phyloP scores from a whole-genome alignment of 306 rosid genomes.

The Oemleria cerasiformis region DNA sequence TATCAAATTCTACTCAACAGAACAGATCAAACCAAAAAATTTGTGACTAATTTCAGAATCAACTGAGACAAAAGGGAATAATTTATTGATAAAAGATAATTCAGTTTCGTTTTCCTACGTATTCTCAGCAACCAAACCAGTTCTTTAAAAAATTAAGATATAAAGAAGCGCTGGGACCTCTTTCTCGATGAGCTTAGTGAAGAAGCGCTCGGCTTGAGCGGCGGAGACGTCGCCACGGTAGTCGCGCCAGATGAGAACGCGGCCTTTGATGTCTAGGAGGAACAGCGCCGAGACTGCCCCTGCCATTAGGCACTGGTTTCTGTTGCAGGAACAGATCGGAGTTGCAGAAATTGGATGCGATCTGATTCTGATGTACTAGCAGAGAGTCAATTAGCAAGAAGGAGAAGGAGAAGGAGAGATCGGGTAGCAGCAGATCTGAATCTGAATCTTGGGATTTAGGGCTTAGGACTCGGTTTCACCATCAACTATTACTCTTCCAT shows the following conservation, averaged over 20 bases:
- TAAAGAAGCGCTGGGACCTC: slow-evolving; percentile 42
- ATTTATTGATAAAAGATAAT: not conserved
- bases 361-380: slow-evolving; percentile 12
- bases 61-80: not conserved
- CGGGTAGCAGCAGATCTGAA: slow-evolving; percentile 27
- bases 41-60: not conserved
- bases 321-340: slow-evolving; percentile 34
- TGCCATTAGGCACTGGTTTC: slow-evolving; percentile 44
- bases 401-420: not conserved
- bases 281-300: slow-evolving; percentile 98
- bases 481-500: not conserved
- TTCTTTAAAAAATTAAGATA: not conserved
- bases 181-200: slow-evolving; percentile 95
- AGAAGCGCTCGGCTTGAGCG: slow-evolving; percentile 91
- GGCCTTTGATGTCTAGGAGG: slow-evolving; percentile 98
- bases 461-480: not conserved
- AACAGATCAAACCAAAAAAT: slow-evolving; percentile 5
- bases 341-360: slow-evolving; percentile 27
- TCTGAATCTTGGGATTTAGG: slow-evolving; percentile 19
- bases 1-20: not conserved
- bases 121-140: slow-evolving; percentile 19
- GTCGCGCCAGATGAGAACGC: slow-evolving; percentile 98
- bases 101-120: not conserved
- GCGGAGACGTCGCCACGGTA: slow-evolving; percentile 98
- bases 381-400: not conserved